Base-by-base conservation (phyloP, 2,329 filamentous ascomycete species). In the Arachnopeziza araneosa region DNA sequence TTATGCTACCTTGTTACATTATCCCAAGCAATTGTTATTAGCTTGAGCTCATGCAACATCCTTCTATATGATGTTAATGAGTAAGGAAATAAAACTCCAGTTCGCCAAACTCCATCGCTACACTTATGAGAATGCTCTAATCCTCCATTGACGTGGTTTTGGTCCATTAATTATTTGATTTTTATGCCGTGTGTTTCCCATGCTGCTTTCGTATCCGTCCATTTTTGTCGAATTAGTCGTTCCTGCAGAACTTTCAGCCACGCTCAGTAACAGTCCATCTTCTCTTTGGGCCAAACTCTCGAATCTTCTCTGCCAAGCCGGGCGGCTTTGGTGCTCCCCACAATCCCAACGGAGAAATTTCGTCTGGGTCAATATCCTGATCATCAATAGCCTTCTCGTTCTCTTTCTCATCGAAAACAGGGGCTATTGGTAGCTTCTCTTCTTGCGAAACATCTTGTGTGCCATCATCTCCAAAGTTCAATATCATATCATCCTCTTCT, bases 191-290 rank as follows among this genome's bases (percentile, higher is more conserved):
- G 17, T 44, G 17, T 44, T 44, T 44, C 12, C 17, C 10, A 44
- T 5, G 24, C 52, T 44, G 36, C 36, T 44, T 44, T 44, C 17
- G 5, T 53, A 23, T 48, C 19, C 44, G 30, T 53, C 44, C 56
- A 19, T 52, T 22, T 36, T 24, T 51, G 12, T 52, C 44, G 21
- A 30, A n/a, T 5, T 17, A 23, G 23, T 23, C 21, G 52, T 36
- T n/a, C 23, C 22, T 12, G 17, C 52, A 30, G 50, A 50, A 21
- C 44, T 51, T 51, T 30, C 26, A 56, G 23, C 53, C 60, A 2
- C 64, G 62, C 44, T 84, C 81, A 52, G 77, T 83, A 4, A 83
- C 77, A 23, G 81, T 83, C 82, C 82, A 85, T 24, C 82, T 75
- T 56, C 82, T 72, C 71, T 84, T 84, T 1, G 76, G 73, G 22